phyloP scores from a whole-genome alignment of 345 rosid species.

The Raphanus raphanistrum region DNA sequence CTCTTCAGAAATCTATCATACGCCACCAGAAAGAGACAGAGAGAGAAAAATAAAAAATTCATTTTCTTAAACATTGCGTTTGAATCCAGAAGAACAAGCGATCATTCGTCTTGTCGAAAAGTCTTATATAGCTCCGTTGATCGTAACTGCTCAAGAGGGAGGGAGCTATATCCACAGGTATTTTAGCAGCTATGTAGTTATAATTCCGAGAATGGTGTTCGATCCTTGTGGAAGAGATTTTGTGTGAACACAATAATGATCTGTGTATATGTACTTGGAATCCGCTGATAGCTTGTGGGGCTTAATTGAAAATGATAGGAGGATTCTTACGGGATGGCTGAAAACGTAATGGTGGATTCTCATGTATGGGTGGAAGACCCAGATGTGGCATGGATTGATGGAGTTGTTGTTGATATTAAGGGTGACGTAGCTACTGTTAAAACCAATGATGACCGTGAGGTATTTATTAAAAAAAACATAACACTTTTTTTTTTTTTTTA shows the following conservation, averaged over 20 bases:
- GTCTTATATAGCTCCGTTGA: background rate
- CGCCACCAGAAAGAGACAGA: conserved; percentile 9
- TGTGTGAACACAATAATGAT: background rate
- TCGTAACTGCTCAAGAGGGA: background rate
- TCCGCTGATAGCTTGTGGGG: background rate
- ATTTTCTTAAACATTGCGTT: conserved; percentile 5
- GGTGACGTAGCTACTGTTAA: conserved; percentile 64
- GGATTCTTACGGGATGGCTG: conserved; percentile 40
- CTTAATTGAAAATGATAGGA: conserved; percentile 19
- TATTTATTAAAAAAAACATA: background rate
- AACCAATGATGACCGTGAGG: conserved; percentile 53
- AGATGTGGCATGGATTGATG: conserved; percentile 65
- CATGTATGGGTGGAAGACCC: conserved; percentile 81
- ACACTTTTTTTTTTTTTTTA: background rate
- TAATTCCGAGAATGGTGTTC: conserved; percentile 2
- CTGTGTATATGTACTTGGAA: background rate
- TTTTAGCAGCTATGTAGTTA: background rate
- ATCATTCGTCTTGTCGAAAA: background rate
- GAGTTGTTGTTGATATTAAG: conserved; percentile 54
- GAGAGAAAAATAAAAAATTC: background rate
- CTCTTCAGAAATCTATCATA: conserved; percentile 38
- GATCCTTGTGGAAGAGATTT: background rate
- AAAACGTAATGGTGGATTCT: conserved; percentile 54
- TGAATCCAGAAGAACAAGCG: conserved; percentile 28
- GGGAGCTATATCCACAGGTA: background rate